Evolutionary conservation across 1,284 basidiomycete species (phyloP), one percentile per base, ranked within the genome.

Genomic region (Puccinia polysora): DNA sequence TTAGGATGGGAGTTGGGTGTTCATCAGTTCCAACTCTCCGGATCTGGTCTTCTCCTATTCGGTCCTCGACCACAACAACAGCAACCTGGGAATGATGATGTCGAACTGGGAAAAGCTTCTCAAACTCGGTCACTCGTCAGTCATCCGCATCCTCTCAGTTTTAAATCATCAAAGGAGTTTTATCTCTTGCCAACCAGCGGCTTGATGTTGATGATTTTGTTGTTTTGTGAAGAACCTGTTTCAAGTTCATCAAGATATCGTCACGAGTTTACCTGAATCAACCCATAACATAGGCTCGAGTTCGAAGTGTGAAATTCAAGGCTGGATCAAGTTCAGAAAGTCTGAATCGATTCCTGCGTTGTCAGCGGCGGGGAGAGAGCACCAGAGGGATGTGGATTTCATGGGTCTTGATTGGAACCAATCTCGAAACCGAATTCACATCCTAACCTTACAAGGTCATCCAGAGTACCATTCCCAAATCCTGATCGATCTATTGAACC

Each of bases 1-100:
- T 30, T 32, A 10, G 65, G 53, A 10, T 68, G 65, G 65, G 65
- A 68, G 45, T 23, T 68, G n/a, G 65, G 65, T 10, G 32, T 65
- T n/a, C 34, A 28, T 25, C 28, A 38, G 34, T 32, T 65, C 47
- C 6, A 10, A n/a, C 47, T 65, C 20, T 34, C 30, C 7, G 12
- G 23, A 23, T 25, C 32, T 1, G 47, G 43, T 15, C 32, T 34
- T 6, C 2, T 32, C 25, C 25, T 63, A 36, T 63, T 63, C 25
- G 4, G 30, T 25, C 28, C 15, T 23, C 45, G 23, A 18, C 4
- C 1, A 8, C 49, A 20, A 6, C 25, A 58, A 28, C 55, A 7
- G 10, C 34, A 5, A 14, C 10, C 38, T 6, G 25, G 32, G n/a
- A n/a, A 10, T 45, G 43, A n/a, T 45, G n/a, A 45, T 10, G 10